phyloP scores from a whole-genome alignment of 345 rosid species.

The Abelmoschus esculentus region DNA sequence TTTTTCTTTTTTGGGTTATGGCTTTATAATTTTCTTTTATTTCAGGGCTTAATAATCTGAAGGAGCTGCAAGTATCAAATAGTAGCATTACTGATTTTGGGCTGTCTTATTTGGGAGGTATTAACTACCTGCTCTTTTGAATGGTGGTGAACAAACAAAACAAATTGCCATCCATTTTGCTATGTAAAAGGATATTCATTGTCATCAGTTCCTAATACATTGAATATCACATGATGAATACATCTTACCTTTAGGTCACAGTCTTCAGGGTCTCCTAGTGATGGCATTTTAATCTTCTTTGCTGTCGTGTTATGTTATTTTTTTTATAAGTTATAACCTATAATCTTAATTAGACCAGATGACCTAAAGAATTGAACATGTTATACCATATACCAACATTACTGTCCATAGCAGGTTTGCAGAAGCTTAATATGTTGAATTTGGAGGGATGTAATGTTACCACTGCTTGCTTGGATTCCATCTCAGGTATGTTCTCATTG shows the following conservation, averaged over 20 bases:
- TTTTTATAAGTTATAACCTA: neutral
- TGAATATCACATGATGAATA: neutral
- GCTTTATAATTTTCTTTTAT: constrained; percentile 4
- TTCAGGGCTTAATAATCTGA: no score
- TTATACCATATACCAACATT: neutral
- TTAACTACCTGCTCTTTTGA: neutral
- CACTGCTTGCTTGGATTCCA: constrained; percentile 46
- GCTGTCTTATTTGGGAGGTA: constrained; percentile 38
- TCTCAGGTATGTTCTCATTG: constrained; percentile 32
- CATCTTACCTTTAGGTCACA: neutral
- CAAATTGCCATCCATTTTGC: neutral
- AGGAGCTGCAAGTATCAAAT: no score
- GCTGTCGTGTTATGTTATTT: neutral
- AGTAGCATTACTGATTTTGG: no score
- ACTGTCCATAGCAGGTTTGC: constrained; percentile 31
- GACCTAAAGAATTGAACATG: neutral
- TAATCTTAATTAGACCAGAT: neutral
- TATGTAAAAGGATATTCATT: neutral
- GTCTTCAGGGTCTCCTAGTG: neutral
- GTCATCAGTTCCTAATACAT: neutral
- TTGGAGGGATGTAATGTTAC: constrained; percentile 58
- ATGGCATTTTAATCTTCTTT: neutral
- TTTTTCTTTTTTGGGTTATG: neutral
- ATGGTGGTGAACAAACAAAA: neutral
- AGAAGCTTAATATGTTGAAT: constrained; percentile 38